Evolutionary conservation across 306 rosid species (phyloP).

Genomic region (Prunus davidiana): DNA sequence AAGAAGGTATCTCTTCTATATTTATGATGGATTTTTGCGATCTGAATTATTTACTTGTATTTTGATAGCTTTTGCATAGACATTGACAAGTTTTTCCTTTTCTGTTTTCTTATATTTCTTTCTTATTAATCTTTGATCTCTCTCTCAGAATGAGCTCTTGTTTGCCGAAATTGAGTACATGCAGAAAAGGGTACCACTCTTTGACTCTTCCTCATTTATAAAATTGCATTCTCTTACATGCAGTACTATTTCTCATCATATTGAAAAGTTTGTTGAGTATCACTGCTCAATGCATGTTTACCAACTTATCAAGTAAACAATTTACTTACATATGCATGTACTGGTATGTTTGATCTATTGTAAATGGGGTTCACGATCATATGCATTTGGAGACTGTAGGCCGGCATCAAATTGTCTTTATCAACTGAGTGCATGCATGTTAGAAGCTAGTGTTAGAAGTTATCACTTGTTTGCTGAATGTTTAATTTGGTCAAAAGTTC

Average conservation of each 20-base stretch:
- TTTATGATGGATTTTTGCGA: background rate
- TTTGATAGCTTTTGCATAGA: conserved; percentile 6
- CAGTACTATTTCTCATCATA: background rate
- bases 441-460: background rate
- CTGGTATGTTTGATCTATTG: background rate
- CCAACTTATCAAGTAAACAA: background rate
- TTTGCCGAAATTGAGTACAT: conserved; percentile 88
- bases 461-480: background rate
- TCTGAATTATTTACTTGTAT: background rate
- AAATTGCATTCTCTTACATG: background rate
- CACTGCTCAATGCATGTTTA: background rate
- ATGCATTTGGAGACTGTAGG: background rate
- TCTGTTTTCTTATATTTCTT: conserved; percentile 8
- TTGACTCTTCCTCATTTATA: background rate
- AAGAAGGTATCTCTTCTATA: conserved; percentile 56
- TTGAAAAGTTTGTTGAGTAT: background rate
- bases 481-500: background rate
- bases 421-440: background rate
- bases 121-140: background rate
- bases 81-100: conserved; percentile 21
- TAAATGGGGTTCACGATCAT: background rate
- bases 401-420: background rate
- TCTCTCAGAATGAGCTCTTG: conserved; percentile 74
- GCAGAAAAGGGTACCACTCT: conserved; percentile 63
- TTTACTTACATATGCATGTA: no score